Conservation (phyloP, 148 eudicot species). For the Rhododendron ferrugineum region DNA sequence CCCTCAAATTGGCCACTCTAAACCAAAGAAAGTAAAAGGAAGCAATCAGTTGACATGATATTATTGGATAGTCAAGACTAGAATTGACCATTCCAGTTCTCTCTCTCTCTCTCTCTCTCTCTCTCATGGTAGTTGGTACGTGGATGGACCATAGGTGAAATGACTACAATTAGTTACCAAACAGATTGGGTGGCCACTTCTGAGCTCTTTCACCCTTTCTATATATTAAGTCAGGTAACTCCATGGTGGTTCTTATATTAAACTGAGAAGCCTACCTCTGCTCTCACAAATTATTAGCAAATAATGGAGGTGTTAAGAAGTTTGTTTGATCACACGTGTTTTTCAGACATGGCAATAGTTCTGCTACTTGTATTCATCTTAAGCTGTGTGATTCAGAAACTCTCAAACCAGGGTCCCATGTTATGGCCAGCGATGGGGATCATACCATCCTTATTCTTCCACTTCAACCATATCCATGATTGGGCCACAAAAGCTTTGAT, state of each 20-base stretch:
- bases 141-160: background rate
- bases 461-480: background rate
- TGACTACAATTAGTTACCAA: background rate
- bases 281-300: background rate
- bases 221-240: background rate
- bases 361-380: conserved; percentile 31
- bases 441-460: background rate
- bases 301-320: background rate
- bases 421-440: conserved; percentile 1
- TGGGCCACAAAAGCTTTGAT: background rate
- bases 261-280: background rate
- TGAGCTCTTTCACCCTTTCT: background rate
- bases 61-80: background rate
- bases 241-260: background rate
- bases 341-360: conserved; percentile 20
- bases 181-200: background rate
- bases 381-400: conserved; percentile 30
- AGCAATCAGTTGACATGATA: background rate
- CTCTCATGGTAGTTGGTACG: background rate
- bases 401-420: conserved; percentile 26
- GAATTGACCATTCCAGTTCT: background rate
- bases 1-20: background rate
- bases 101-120: too few species aligned
- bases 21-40: background rate
- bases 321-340: background rate